Evolutionary conservation across 179 eudicot species (phyloP), one percentile per base, ranked within the genome.

Genomic region (Amaranthus tricolor): DNA sequence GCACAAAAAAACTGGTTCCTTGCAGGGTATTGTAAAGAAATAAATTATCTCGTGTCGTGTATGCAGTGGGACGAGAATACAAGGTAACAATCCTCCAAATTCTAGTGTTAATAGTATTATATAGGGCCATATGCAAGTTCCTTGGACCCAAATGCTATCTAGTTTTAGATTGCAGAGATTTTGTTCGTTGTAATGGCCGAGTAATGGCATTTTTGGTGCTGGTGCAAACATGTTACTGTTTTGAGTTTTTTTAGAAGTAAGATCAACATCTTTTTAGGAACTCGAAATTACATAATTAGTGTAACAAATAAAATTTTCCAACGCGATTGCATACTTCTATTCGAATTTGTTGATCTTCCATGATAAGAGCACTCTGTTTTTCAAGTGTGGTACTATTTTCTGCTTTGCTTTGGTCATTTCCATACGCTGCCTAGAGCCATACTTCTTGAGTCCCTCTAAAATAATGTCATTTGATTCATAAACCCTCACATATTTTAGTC

Each of bases 91-190:
- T 44, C 70, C 67, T 60, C 9, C 13, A 5, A 24, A 31, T 14
- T 9, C 13, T 14, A 72, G 75, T 44, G 64, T 71, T 44, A 43
- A 43, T 56, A 8, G 60, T 44, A 51, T 57, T 7, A 47, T n/a
- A 14, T 3, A 31, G 19, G 9, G 61, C 24, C 61, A 40, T 53
- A 15, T 24, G 15, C 57, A 21, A 68, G 71, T 12, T 68, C 15
- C 50, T 6, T 68, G 20, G 59, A 68, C 16, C 56, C 56, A 11
- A 54, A 66, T 68, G 21, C 9, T 51, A 20, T 54, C 21, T 53
- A 68, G 72, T 31, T 15, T 51, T 50, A 68, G 60, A 40, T 53
- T 15, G 60, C 61, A 53, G 72, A 31, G 59, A 53, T 52, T 53
- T 15, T 68, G 44, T 52, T 19, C 53, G 0, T 49, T 48, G 50